phyloP scores from a whole-genome alignment of 1,284 basidiomycete genomes.

The Anthracocystis panici-leucophaei region DNA sequence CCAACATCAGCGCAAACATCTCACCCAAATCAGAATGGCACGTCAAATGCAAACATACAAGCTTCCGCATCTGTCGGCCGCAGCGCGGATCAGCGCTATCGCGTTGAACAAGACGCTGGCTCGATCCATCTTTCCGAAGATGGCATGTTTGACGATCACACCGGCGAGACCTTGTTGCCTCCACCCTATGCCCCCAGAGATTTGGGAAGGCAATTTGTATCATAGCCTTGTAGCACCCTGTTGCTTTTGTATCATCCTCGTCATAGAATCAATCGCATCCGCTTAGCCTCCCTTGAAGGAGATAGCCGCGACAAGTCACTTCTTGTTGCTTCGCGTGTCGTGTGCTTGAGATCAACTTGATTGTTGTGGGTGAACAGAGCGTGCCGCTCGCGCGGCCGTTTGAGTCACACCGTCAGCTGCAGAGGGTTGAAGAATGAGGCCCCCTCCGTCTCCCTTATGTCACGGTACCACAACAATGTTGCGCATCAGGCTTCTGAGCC shows the following conservation, averaged over 20 bases:
- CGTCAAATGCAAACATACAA: not conserved
- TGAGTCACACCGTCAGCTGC: no score
- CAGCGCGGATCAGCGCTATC: conserved; percentile 14
- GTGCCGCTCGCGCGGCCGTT: no score
- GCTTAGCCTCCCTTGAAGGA: conserved; percentile 1
- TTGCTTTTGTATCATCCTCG: not conserved
- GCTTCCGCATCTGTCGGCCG: conserved; percentile 7
- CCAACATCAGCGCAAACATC: not conserved
- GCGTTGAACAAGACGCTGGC: conserved; percentile 41
- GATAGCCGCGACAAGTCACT: not conserved
- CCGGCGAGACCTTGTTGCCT: conserved; percentile 38
- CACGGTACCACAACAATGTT: no score
- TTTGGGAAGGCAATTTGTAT: conserved; percentile 31
- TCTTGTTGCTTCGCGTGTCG: not conserved
- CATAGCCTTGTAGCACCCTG: conserved; percentile 5
- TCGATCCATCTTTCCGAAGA: conserved; percentile 35
- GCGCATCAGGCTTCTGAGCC: no score
- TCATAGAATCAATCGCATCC: not conserved
- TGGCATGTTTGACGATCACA: conserved; percentile 31
- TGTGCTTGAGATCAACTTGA: no score
- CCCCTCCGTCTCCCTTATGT: no score
- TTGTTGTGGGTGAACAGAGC: no score
- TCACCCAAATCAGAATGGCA: not conserved
- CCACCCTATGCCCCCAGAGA: conserved; percentile 37
- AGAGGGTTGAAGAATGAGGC: no score